These are phyloP conservation scores for Calonectria ilicicola DNA, from an alignment of 2,329 filamentous ascomycete species.

Conservation along the genomic window DNA sequence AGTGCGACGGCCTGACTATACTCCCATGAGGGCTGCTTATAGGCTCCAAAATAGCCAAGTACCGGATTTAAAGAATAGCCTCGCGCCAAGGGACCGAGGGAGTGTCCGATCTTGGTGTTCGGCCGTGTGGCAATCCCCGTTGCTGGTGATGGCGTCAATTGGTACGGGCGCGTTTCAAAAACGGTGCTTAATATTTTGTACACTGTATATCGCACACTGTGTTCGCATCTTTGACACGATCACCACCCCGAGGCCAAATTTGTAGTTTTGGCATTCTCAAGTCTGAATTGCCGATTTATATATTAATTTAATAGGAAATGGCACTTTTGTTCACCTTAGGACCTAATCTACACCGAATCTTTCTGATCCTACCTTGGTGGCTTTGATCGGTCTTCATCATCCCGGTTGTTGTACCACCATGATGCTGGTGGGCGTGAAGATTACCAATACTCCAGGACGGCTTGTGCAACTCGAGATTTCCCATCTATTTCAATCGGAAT, in stretches of 20 bases:
- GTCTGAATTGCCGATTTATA: neutral
- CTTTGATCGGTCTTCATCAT: neutral
- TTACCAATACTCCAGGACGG: slow-evolving; percentile 29
- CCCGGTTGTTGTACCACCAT: slow-evolving; percentile 31
- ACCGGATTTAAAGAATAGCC: neutral
- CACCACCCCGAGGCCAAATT: neutral
- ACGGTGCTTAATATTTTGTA: neutral
- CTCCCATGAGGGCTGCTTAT: neutral
- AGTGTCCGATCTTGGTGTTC: neutral
- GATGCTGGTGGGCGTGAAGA: slow-evolving; percentile 26
- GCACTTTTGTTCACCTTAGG: neutral
- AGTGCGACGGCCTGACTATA: neutral
- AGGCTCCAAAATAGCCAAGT: neutral
- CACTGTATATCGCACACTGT: slow-evolving; percentile 19
- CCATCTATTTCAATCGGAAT: slow-evolving; percentile 2
- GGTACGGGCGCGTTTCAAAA: slow-evolving; percentile 6
- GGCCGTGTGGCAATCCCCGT: slow-evolving; percentile 1
- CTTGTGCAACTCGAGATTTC: slow-evolving; percentile 24
- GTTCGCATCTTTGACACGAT: neutral
- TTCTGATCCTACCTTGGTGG: neutral
- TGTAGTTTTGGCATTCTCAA: too few relatives aligned
- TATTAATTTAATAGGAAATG: neutral
- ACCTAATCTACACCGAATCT: neutral
- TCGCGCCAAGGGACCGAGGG: neutral
- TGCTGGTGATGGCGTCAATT: slow-evolving; percentile 23